Conservation (phyloP, 805 yeast genomes). For the Kodamaea kakaduensis region DNA sequence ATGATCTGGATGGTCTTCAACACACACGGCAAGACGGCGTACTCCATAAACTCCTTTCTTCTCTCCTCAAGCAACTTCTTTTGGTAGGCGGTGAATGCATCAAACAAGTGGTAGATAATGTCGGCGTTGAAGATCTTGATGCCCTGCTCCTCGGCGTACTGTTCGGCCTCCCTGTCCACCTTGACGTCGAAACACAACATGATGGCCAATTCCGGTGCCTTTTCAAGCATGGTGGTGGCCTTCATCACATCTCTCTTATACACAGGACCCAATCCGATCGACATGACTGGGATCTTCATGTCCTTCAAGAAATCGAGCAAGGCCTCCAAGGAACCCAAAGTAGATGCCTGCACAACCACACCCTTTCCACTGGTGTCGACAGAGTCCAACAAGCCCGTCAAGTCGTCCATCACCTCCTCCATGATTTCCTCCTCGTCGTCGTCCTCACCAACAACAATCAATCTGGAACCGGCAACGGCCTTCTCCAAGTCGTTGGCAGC, state of each 20-base stretch:
- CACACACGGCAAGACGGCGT: conserved; percentile 93
- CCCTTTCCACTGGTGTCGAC: conserved; percentile 95
- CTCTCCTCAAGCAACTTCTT: conserved; percentile 80
- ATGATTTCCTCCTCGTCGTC: conserved; percentile 96
- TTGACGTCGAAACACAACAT: conserved; percentile 98
- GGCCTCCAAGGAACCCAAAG: conserved; percentile 97
- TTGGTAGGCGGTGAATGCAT: conserved; percentile 91
- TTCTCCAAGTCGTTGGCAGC: conserved; percentile 97
- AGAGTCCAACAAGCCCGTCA: conserved; percentile 89
- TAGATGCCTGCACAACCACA: conserved; percentile 97
- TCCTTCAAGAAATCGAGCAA: conserved; percentile 93
- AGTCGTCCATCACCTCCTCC: conserved; percentile 99
- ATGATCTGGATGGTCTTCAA: conserved; percentile 92
- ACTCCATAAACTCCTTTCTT: conserved; percentile 81
- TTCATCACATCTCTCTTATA: conserved; percentile 97
- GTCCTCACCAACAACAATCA: conserved; percentile 91
- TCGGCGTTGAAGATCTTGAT: conserved; percentile 93
- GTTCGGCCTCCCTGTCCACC: conserved; percentile 97
- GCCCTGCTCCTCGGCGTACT: conserved; percentile 91
- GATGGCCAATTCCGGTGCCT: conserved; percentile 92
- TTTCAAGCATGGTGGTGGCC: conserved; percentile 94
- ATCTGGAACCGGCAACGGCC: conserved; percentile 98
- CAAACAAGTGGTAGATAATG: conserved; percentile 93
- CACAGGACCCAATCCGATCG: conserved; percentile 97
- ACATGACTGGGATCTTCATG: conserved; percentile 99